Base-by-base conservation (phyloP, 1,284 basidiomycete genomes). In the Ceratobasidium sp. region DNA sequence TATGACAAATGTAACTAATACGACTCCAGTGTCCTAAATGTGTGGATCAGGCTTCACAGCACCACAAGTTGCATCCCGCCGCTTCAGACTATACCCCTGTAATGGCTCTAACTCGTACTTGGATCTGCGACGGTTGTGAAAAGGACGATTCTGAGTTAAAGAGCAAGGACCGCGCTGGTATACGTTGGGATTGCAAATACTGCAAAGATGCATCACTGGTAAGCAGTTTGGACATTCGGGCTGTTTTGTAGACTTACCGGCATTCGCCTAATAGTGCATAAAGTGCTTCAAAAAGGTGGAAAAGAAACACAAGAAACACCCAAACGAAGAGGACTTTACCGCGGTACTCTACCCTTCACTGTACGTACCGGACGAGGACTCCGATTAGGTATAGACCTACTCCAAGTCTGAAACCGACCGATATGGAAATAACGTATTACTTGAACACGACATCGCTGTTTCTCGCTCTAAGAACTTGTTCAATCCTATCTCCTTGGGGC, bases 261-360 rank as follows among this genome's bases (percentile, higher is more conserved):
- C 38, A 42, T 44, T 64, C 44, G 26, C 12, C 9, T 33, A n/a
- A 9, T 23, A 74, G 59, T 74, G 70, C 40, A 26, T 33, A 38
- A 75, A 75, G 52, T 75, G 71, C 61, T 75, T 75, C 59, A 61
- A 75, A 28, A 75, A 65, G 33, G 48, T 64, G 28, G 50, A 54
- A 33, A 75, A 75, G 48, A 65, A 56, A 38, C 71, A 65, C 50
- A 65, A 65, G 33, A 64, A 65, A 54, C 71, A 75, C 10, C 71
- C 71, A 17, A 23, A 54, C 28, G 23, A 15, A 15, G 71, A 65
- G 50, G 71, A 75, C 6, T 75, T 65, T 50, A 56, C 50, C 59
- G 61, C 71, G 3, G 61, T 75, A 12, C 26, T 75, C 3, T 75
- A 75, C 23, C 59, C 61, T 33, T 7, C 61, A 10, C 28, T 64